Evolutionary conservation across 1,284 basidiomycete genomes (phyloP).

Genomic region (Porogramme epimiltina): DNA sequence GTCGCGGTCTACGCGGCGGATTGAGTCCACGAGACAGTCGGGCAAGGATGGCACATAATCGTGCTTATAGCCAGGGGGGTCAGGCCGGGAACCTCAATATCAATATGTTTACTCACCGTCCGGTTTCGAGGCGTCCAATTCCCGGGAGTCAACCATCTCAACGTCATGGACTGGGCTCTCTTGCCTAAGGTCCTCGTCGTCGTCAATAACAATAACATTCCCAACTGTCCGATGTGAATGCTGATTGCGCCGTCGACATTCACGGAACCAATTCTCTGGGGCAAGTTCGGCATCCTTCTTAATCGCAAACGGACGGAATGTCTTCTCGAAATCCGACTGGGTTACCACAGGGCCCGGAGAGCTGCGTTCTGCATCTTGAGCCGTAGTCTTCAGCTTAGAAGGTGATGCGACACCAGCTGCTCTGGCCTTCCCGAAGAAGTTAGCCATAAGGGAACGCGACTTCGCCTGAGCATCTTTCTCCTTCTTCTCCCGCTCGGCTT

Average conservation of each 20-base stretch:
- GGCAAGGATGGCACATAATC: conserved; percentile 41
- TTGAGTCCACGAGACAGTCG: conserved; percentile 36
- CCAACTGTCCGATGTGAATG: conserved; percentile 29
- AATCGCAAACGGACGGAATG: conserved; percentile 76
- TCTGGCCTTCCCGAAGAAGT: conserved; percentile 70
- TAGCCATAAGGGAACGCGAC: conserved; percentile 74
- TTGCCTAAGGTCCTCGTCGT: conserved; percentile 24
- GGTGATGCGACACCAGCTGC: conserved; percentile 28
- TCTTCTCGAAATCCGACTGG: conserved; percentile 67
- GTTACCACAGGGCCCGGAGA: conserved; percentile 42
- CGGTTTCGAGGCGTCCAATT: conserved; percentile 33
- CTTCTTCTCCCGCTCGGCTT: conserved; percentile 68
- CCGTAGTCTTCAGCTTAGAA: conserved; percentile 29
- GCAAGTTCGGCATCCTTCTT: conserved; percentile 75
- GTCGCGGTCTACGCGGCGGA: conserved; percentile 29
- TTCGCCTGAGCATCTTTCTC: conserved; percentile 67
- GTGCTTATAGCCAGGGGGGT: conserved; percentile 40
- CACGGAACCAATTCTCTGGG: conserved; percentile 68
- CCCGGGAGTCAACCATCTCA: conserved; percentile 4
- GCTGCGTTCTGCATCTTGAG: conserved; percentile 28
- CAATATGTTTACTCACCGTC: not conserved
- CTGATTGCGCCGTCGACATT: conserved; percentile 21
- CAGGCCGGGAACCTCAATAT: not conserved
- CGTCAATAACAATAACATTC: conserved; percentile 55
- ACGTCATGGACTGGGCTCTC: conserved; percentile 25